Conservation (phyloP, 139 green algal species). For the Microglena sp. region DNA sequence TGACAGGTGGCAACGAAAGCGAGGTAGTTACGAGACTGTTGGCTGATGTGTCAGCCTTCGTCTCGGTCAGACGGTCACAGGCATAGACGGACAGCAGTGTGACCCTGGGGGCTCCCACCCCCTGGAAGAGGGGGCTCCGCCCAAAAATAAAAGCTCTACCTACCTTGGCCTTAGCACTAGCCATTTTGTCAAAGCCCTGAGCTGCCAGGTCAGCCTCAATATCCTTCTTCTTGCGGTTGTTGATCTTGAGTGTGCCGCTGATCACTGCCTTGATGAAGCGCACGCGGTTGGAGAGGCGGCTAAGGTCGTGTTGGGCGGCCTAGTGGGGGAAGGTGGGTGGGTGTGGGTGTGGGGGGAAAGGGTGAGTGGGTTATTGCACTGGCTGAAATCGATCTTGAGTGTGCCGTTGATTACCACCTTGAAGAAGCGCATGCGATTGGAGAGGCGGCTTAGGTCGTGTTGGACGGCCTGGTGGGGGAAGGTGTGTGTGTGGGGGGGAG, state of each 20-base stretch:
- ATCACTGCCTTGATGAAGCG: conserved; percentile 94
- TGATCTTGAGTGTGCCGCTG: conserved; percentile 64
- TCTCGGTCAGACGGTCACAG: no score
- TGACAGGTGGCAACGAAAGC: no score
- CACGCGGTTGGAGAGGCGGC: conserved; percentile 73
- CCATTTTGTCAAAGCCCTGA: conserved; percentile 66
- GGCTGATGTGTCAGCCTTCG: no score
- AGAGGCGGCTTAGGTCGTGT: conserved; percentile 61
- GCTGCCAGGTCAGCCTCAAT: conserved; percentile 76
- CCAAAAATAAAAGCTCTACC: neutral
- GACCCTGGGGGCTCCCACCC: no score
- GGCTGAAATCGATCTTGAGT: no score
- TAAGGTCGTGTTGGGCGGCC: conserved; percentile 62
- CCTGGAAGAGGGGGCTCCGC: no score
- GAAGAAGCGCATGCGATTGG: conserved; percentile 91
- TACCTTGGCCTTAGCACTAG: conserved; percentile 21
- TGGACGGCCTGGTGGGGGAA: conserved; percentile 50
- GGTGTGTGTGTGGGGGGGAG: no score
- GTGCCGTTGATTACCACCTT: conserved; percentile 75
- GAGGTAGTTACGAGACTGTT: no score
- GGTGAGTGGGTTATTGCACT: no score
- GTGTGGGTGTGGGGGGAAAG: no score
- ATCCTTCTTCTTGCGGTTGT: conserved; percentile 73
- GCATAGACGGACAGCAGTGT: no score
- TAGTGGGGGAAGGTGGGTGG: no score